phyloP scores from a whole-genome alignment of 371 early-diverging fungal genomes.

The Mortierella sp. region DNA sequence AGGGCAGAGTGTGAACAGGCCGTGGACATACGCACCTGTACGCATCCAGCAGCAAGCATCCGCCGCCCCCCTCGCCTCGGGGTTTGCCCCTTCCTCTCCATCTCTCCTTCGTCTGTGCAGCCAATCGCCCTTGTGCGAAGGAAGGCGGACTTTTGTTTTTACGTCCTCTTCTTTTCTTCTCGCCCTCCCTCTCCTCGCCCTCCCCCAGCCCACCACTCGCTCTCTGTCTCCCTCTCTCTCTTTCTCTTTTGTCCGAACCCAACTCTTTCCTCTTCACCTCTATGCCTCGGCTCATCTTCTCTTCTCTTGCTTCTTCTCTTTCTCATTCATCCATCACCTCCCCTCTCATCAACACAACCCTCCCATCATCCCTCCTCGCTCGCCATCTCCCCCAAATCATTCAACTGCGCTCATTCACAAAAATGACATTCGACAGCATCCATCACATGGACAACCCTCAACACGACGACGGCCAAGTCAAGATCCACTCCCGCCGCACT shows the following conservation, averaged over 20 bases:
- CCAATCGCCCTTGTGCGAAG: neutral
- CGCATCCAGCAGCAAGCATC: too few relatives aligned
- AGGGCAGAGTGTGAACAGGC: too few relatives aligned
- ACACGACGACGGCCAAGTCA: constrained; percentile 35
- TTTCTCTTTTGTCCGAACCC: neutral
- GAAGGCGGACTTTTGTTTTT: neutral
- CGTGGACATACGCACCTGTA: too few relatives aligned
- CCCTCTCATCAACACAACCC: neutral
- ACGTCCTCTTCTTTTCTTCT: too few relatives aligned
- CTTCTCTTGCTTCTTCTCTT: neutral
- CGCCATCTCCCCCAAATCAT: neutral
- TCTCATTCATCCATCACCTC: neutral
- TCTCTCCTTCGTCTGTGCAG: neutral
- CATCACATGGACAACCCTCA: neutral
- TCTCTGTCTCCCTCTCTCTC: neutral
- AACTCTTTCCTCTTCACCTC: neutral
- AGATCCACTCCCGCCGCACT: constrained; percentile 32
- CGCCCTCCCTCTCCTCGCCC: too few relatives aligned
- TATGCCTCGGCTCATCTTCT: constrained; percentile 8
- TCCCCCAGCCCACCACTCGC: neutral
- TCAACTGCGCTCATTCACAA: neutral
- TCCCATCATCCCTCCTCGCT: neutral
- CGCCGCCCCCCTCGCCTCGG: too few relatives aligned
- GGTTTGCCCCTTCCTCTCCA: neutral
- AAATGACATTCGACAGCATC: constrained; percentile 16